phyloP scores from a whole-genome alignment of 164 flowering plant species.

The Litsea cubeba region DNA sequence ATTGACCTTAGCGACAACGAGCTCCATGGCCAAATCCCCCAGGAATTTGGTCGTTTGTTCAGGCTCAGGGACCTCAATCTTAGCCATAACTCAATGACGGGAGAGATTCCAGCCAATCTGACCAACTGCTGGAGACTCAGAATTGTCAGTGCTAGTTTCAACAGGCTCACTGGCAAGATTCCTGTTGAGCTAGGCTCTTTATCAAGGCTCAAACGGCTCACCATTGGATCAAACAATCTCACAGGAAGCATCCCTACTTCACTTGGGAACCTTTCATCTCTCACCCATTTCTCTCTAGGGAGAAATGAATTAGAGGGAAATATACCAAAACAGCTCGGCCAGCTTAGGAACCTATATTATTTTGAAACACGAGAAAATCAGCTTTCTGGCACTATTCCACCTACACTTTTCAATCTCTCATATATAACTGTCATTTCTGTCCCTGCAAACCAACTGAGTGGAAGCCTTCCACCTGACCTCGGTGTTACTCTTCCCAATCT shows the following conservation, averaged over 20 bases:
- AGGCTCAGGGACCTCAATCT: constrained; percentile 25
- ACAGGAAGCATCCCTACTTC: constrained; percentile 18
- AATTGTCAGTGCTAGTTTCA: not conserved
- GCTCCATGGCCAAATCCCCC: no score
- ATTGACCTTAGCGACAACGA: no score
- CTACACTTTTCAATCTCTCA: not conserved
- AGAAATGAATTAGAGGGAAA: not conserved
- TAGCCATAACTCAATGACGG: constrained; percentile 26
- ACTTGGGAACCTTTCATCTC: constrained; percentile 17
- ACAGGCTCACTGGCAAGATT: not conserved
- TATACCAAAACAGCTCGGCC: constrained; percentile 1
- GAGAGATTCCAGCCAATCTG: constrained; percentile 29
- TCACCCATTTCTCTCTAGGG: not conserved
- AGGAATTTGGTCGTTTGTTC: constrained; percentile 15
- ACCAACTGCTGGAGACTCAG: constrained; percentile 1
- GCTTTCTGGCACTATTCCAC: not conserved
- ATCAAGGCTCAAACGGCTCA: not conserved
- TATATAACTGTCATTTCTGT: not conserved
- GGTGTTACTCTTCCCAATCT: constrained; percentile 35
- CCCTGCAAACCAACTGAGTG: constrained; percentile 15
- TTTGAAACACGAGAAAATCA: not conserved
- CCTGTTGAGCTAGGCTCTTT: not conserved
- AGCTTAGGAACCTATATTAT: not conserved
- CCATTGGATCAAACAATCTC: constrained; percentile 8
- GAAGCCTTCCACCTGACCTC: constrained; percentile 11